Evolutionary conservation across 495 filamentous ascomycete genomes (phyloP), one percentile per base, ranked within the genome.

Genomic region (Neurospora pannonica): DNA sequence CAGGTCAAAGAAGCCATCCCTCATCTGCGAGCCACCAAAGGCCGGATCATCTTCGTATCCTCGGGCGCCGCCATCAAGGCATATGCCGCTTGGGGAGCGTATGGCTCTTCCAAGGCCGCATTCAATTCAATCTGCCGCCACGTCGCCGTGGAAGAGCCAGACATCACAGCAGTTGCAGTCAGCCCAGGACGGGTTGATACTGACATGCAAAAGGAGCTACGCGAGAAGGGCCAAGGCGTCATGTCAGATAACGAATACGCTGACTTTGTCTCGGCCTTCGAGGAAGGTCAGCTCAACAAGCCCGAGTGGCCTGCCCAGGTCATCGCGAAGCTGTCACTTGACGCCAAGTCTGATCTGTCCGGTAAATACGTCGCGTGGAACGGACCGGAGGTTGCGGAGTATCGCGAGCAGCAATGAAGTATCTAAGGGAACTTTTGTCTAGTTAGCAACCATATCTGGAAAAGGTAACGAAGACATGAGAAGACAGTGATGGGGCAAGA

Each of bases 111-210:
- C 17, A 98, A 98, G 82, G 95, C 96, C 3, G 94, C 94, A 0
- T 81, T 98, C 79, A 97, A 97, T 83, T 91, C 95, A 79, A 85
- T 98, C 0, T 88, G 89, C 19, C 78, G 87, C 71, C 94, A 92
- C 21, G 76, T 98, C 31, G 91, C 89, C 1, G 86, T 85, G 10
- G 96, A 99, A 76, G 96, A 98, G 81, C 90, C 92, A 9, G 87
- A 91, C 19, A 88, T 97, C 71, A 92, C 88, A 4, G 87, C 87
- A 9, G 80, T 99, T 4, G 77, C 87, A 2, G 85, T 99, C 67
- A 88, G 92, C 54, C 96, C 96, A 0, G 96, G 96, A 7, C 91
- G 94, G 73, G 90, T 96, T 36, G 92, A 98, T 79, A 99, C 96
- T 2, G 92, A 94, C 48, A 99, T 99, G 96, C 96, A 98, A 81